phyloP scores from a whole-genome alignment of 2,329 filamentous ascomycete genomes.

The Clonostachys solani region DNA sequence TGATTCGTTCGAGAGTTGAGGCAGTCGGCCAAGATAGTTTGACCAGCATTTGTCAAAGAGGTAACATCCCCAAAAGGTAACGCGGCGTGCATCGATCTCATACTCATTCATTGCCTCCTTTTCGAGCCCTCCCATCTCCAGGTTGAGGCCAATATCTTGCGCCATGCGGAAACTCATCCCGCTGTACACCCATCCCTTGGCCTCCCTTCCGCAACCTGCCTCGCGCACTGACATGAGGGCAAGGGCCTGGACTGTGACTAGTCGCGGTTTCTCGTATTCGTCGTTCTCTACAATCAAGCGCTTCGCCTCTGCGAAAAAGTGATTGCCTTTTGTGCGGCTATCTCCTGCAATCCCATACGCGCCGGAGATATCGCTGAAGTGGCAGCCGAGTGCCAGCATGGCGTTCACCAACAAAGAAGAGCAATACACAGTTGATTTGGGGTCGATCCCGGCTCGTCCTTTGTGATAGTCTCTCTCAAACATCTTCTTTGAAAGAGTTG shows the following conservation, averaged over 20 bases:
- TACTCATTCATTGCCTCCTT: slow-evolving; percentile 64
- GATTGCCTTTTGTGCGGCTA: slow-evolving; percentile 83
- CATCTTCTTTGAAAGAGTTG: slow-evolving; percentile 77
- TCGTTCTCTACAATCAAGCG: slow-evolving; percentile 85
- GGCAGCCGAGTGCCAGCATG: slow-evolving; percentile 88
- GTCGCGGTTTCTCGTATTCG: slow-evolving; percentile 82
- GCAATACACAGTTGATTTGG: slow-evolving; percentile 66
- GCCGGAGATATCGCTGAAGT: slow-evolving; percentile 76
- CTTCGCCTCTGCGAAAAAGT: slow-evolving; percentile 95
- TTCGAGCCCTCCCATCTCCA: slow-evolving; percentile 68
- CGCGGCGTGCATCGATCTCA: slow-evolving; percentile 81
- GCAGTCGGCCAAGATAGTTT: slow-evolving; percentile 89
- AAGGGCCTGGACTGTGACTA: slow-evolving; percentile 89
- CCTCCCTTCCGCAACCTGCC: slow-evolving; percentile 89
- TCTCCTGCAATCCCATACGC: slow-evolving; percentile 70
- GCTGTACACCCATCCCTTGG: slow-evolving; percentile 96
- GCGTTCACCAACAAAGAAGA: slow-evolving; percentile 88
- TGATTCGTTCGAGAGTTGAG: slow-evolving; percentile 75
- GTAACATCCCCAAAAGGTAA: slow-evolving; percentile 98
- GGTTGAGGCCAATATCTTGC: slow-evolving; percentile 85
- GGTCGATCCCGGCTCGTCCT: slow-evolving; percentile 54
- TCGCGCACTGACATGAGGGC: slow-evolving; percentile 95
- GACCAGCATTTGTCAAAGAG: slow-evolving; percentile 99
- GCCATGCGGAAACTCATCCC: slow-evolving; percentile 99
- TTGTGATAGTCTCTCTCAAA: slow-evolving; percentile 83